Conservation (phyloP, 371 early-diverging fungal species). For the Neoconidiobolus thromboides region DNA sequence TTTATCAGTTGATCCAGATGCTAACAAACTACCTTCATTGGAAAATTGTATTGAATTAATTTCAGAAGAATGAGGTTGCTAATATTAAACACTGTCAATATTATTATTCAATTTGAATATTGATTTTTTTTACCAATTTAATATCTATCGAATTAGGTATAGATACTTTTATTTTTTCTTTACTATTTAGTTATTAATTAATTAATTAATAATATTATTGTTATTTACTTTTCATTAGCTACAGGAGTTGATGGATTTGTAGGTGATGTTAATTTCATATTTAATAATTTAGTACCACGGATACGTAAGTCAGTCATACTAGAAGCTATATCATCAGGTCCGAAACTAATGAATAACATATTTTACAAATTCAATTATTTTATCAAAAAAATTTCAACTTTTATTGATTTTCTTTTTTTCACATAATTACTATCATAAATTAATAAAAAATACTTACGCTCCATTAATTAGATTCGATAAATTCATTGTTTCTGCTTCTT, state of each 20-base stretch:
- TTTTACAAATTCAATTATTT: neutral
- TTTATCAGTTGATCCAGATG: conserved; percentile 76
- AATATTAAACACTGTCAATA: conserved; percentile 4
- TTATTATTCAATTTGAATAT: neutral
- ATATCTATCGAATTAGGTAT: neutral
- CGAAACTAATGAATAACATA: neutral
- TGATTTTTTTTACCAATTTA: neutral
- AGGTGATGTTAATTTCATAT: no score
- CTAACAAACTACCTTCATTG: conserved; percentile 51
- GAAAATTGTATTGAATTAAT: conserved; percentile 64
- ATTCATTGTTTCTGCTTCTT: conserved; percentile 85
- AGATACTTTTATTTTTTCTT: neutral
- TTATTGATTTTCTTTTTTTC: no score
- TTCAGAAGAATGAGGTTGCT: conserved; percentile 52
- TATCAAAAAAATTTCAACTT: neutral
- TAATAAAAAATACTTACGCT: conserved; percentile 22
- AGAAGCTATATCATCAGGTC: neutral
- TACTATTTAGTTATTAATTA: neutral
- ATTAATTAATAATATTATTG: neutral
- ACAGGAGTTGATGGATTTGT: neutral
- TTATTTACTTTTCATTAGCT: neutral
- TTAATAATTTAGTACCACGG: no score
- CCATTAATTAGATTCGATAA: conserved; percentile 71
- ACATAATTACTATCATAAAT: neutral
- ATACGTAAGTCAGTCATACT: neutral